These are phyloP conservation scores for Astrocystis sublimbata DNA, from an alignment of 495 filamentous ascomycete genomes.

Conservation along the genomic window DNA sequence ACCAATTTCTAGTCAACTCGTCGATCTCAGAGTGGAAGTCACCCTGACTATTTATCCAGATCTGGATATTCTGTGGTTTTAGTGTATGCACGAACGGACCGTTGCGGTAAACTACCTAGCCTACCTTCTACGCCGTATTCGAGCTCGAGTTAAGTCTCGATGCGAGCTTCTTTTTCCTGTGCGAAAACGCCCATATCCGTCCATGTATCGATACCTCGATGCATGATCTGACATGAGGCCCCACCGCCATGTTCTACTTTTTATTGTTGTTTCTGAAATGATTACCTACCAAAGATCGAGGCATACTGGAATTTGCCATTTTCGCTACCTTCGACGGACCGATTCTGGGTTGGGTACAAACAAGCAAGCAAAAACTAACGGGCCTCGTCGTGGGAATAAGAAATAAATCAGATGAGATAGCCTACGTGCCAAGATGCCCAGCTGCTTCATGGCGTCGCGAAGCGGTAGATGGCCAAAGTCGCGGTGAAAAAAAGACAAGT, in stretches of 20 bases:
- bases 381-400: not conserved
- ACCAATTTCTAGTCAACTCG: no score
- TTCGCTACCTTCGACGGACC: constrained; percentile 7
- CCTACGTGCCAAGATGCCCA: not conserved
- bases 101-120: not conserved
- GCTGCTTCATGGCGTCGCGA: not conserved
- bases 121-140: not conserved
- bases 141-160: not conserved
- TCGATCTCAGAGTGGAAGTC: no score
- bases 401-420: not conserved
- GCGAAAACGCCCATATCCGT: not conserved
- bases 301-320: not conserved
- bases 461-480: not conserved
- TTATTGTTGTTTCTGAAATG: no score
- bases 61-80: not conserved
- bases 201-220: constrained; percentile 11
- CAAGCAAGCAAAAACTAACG: no score
- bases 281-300: not conserved
- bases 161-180: not conserved
- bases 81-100: not conserved
- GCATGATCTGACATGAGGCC: constrained; percentile 12
- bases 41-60: not conserved
- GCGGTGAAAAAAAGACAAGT: not conserved
- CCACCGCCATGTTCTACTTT: not conserved
- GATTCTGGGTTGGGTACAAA: constrained; percentile 19